Base-by-base conservation (phyloP, 305 asterid genomes). In the Fraxinus albicans region DNA sequence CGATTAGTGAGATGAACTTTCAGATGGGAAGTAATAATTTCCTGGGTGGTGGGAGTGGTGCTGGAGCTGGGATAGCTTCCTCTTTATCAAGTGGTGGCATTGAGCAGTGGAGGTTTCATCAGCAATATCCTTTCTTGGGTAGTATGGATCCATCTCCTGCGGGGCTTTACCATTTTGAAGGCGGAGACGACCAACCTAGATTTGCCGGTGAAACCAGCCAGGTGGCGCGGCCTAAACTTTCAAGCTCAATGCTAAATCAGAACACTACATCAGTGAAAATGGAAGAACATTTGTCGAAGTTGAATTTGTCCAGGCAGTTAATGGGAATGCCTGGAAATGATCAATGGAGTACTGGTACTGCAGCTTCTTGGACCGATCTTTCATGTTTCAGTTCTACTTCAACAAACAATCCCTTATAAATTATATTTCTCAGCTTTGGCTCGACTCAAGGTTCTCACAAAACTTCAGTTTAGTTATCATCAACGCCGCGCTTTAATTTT, bases 1-100 rank as follows among this genome's bases (percentile, higher is more conserved):
- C 88, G 36, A 15, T 74, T 0, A 69, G 29, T 58, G 83, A 82
- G 23, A 87, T 87, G 89, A 88, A 79, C 55, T 91, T 84, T 50
- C 87, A 88, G 55, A 83, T 89, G 13, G 86, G 77, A 12, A 44
- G 78, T 6, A 35, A 13, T 3, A 47, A 19, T 36, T 50, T 77
- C 42, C 23, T 77, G 21, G 67, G 69, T 1, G 6, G 69, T 27
- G 67, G 67, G 7, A 2, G 42, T 77, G 79, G 69, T 47, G 67
- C 38, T 25, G 80, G 80, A 34, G 67, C 63, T 5, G 60, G 60
- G 60, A 2, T 44, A 12, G 80, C 80, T 77, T 27, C 44, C 15
- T 69, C 53, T 77, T 27, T 77, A 19, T 17, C 80, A 55, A 77
- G 69, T 60, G 13, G 44, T 29, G 80, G 70, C 80, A 50, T 77